These are phyloP conservation scores for Tetradesmus lagerheimii DNA, from an alignment of 139 green algal genomes.

Conservation along the genomic window DNA sequence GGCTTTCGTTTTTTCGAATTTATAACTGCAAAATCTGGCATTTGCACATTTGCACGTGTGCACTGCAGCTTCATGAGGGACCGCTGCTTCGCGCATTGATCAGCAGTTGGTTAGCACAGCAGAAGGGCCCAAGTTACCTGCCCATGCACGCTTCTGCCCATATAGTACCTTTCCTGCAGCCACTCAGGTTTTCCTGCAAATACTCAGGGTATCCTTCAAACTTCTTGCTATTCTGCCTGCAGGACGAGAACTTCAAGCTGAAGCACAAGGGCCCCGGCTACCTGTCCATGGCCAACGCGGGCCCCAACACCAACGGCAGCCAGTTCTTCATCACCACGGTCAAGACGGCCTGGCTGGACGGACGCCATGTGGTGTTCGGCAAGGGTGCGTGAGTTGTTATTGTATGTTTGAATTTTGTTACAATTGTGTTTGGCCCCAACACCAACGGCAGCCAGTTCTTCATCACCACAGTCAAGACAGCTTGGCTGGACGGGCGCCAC, in stretches of 20 bases:
- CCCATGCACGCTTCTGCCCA: conserved; percentile 67
- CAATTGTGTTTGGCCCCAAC: too few species aligned
- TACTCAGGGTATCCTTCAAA: too few species aligned
- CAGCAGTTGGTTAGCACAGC: too few species aligned
- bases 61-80: too few species aligned
- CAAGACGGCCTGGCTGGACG: conserved; percentile 86
- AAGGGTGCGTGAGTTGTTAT: conserved; percentile 65
- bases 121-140: conserved; percentile 79
- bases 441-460: too few species aligned
- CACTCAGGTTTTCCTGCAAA: conserved; percentile 10
- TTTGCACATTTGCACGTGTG: too few species aligned
- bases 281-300: conserved; percentile 94
- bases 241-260: conserved; percentile 92
- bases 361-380: conserved; percentile 95
- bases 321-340: conserved; percentile 96
- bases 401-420: not conserved
- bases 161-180: not conserved
- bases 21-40: too few species aligned
- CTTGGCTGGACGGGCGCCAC: too few species aligned
- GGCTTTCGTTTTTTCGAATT: too few species aligned
- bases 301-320: conserved; percentile 58
- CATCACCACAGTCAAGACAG: too few species aligned
- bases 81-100: too few species aligned
- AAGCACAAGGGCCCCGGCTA: conserved; percentile 82
- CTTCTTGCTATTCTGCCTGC: not conserved